Base-by-base conservation (phyloP, 139 green algal species). In the Yamagishiella unicocca region DNA sequence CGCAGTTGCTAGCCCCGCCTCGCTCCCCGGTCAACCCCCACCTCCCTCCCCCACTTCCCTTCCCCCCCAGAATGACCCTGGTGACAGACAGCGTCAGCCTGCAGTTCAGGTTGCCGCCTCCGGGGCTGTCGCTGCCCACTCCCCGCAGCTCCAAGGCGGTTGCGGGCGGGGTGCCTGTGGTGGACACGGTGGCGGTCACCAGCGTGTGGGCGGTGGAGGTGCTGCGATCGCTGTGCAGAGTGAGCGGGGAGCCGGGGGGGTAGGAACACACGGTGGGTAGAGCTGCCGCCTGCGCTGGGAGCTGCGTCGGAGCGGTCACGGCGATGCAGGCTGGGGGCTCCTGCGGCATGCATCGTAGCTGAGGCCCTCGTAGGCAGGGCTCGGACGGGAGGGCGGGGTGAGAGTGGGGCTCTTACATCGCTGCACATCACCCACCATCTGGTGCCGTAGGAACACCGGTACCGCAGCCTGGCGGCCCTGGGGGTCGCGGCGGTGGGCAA, bases 181-280 rank as follows among this genome's bases (percentile, higher is more conserved):
- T 98, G 33, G 95, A 98, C 76, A 82, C 88, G 8, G 68, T 98
- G 84, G 92, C 92, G 25, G 84, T 93, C 14, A 97, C 92, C 27
- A 96, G 92, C 25, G 92, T 98, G n/a, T 98, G 96, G 96, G 93
- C 91, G 38, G 95, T 98, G 55, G 85, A 94, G 27, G 79, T 97
- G 58, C 93, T 98, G 84, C 93, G 95, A 25, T 53, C 58, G 35
- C 87, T 98, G 31, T 92, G 89, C 53, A 90, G 93, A 93, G 94
- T 96, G 84, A n/a, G 82, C 25, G n/a, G 17, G 45, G 61, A 43
- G 58, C 19, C 1, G 66, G 6, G 21, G 50, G 46, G 31, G 5
- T 46, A 50, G 70, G 37, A n/a, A n/a, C n/a, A n/a, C n/a, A n/a
- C n/a, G n/a, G n/a, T n/a, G n/a, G n/a, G n/a, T n/a, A n/a, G n/a